A percentile compares a stretch with the other conserved stretches of the same genome.
phyloP scores from a whole-genome alignment of 2,329 filamentous ascomycete species.

The Talaromyces marneffei region DNA sequence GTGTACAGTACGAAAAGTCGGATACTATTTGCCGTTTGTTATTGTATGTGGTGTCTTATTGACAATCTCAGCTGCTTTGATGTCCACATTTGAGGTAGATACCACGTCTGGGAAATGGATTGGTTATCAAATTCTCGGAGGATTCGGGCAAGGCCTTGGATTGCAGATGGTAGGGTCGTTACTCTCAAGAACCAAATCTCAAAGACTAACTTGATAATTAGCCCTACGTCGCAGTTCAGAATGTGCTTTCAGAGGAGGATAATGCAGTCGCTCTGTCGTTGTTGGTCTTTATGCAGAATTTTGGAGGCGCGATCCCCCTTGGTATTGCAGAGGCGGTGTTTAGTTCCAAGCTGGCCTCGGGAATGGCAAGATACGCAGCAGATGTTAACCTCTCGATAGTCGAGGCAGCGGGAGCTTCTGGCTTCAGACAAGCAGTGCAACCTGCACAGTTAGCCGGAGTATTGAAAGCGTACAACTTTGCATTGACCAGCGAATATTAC shows the following conservation, averaged over 20 bases:
- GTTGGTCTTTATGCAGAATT: neutral
- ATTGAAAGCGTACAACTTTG: conserved; percentile 28
- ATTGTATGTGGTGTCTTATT: neutral
- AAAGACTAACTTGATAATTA: neutral
- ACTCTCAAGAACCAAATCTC: neutral
- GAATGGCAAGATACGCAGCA: conserved; percentile 13
- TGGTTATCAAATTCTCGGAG: conserved; percentile 27
- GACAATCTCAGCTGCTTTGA: conserved; percentile 22
- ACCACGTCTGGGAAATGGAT: conserved; percentile 23
- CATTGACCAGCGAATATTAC: conserved; percentile 24
- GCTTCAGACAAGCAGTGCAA: neutral
- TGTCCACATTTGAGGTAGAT: conserved; percentile 26
- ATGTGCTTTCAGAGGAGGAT: conserved; percentile 15
- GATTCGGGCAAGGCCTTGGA: conserved; percentile 23
- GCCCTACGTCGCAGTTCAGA: conserved; percentile 18
- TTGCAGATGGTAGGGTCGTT: conserved; percentile 19
- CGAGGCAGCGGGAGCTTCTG: conserved; percentile 25
- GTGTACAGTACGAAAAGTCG: neutral
- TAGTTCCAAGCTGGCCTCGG: conserved; percentile 16
- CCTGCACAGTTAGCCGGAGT: conserved; percentile 22
- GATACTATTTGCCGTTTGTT: neutral
- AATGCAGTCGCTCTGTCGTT: conserved; percentile 20
- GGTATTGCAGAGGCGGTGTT: conserved; percentile 21
- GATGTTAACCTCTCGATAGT: conserved; percentile 6
- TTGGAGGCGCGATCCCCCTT: neutral